Evolutionary conservation across 148 eudicot species (phyloP), one percentile per base, ranked within the genome.

Genomic region (Cornus kousa): DNA sequence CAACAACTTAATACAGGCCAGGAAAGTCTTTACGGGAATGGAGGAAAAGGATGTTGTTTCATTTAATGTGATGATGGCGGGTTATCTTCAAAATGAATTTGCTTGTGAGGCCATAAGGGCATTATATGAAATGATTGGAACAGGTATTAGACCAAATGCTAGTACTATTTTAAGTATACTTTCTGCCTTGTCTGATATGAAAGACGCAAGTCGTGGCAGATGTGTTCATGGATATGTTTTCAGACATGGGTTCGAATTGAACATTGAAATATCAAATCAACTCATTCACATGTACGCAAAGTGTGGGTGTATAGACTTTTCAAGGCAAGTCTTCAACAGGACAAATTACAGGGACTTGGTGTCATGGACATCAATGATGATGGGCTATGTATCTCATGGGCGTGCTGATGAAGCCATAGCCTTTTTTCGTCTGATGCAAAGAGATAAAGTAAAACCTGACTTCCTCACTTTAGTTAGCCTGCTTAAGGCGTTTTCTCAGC

Each of bases 351-450:
- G 70, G 28, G 85, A 82, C 65, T 28, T 72, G 57, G 81, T 78
- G 4, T 73, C 85, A 10, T 82, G 85, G 85, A 82, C 85, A 62
- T 74, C 85, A 16, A 57, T 82, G 71, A 82, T 82, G 85, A 82
- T 79, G 77, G 81, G 81, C 22, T 71, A 78, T 59, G 78, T 74
- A 28, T 68, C 74, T 67, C 70, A 68, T 9, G 78, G 75, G 1
- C 71, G 53, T 74, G 71, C 81, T 70, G 70, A 82, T 78, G 71
- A 74, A 78, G 85, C 81, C 28, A 82, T 82, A 11, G 28, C 71
- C 53, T 70, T 82, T 74, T 82, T 78, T 68, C 62, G 5, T 5
- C 24, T 55, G 35, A 77, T 82, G 85, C 74, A n/a, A 68, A 74
- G 71, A 39, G 74, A 69, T 66, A 60, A 70, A 46, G 0, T 57